phyloP scores from a whole-genome alignment of 257 asterid species.

The Rubia yunnanensis region DNA sequence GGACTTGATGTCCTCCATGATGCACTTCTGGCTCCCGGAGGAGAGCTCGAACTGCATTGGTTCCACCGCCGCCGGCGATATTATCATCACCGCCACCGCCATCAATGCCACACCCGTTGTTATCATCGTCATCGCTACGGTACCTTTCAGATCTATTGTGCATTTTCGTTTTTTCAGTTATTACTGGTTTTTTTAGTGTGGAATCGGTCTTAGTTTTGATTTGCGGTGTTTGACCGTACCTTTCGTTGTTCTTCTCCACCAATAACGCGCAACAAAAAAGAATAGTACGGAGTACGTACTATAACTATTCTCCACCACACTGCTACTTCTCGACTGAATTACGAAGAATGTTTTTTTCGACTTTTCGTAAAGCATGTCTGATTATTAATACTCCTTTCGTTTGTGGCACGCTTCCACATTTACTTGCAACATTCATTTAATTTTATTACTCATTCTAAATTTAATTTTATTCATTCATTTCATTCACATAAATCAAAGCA shows the following conservation, averaged over 20 bases:
- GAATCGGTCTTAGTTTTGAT: background rate
- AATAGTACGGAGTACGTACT: too few species aligned
- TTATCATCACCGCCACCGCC: background rate
- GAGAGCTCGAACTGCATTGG: constrained; percentile 19
- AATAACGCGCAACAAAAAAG: background rate
- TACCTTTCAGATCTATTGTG: background rate
- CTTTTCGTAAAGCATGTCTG: too few species aligned
- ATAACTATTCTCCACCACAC: too few species aligned
- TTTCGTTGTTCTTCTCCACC: background rate
- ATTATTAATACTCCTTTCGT: too few species aligned
- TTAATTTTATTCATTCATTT: too few species aligned
- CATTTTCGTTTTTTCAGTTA: background rate
- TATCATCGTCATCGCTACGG: background rate
- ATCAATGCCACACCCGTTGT: background rate
- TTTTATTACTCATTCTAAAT: too few species aligned
- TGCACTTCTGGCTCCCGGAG: constrained; percentile 24
- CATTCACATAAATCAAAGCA: too few species aligned
- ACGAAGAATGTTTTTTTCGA: too few species aligned
- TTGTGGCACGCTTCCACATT: too few species aligned
- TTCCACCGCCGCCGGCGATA: background rate
- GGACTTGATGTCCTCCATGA: constrained; percentile 19
- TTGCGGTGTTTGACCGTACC: background rate
- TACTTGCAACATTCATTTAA: too few species aligned
- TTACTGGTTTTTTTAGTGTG: background rate
- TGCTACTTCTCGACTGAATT: too few species aligned